Evolutionary conservation across 2,329 filamentous ascomycete species (phyloP).

Genomic region (Beauveria australis): DNA sequence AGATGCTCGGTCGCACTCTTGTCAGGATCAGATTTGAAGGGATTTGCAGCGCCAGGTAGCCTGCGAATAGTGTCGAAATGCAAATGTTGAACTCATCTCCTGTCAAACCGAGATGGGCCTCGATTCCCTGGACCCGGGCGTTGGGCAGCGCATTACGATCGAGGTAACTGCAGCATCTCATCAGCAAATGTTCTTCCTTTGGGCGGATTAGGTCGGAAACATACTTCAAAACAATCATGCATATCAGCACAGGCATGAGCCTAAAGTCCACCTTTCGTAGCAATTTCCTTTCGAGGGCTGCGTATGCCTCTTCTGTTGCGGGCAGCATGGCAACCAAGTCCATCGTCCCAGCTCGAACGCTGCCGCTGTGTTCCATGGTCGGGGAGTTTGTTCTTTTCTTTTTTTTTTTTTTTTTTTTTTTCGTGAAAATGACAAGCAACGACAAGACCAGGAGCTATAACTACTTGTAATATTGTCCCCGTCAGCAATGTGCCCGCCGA

Average conservation of each 20-base stretch:
- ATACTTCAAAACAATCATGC: slow-evolving; percentile 46
- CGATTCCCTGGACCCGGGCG: slow-evolving; percentile 40
- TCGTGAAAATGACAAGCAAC: too few relatives aligned
- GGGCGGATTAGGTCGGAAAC: background rate
- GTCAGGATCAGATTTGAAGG: slow-evolving; percentile 53
- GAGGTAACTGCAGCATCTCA: slow-evolving; percentile 22
- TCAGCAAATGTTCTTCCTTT: background rate
- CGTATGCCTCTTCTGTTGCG: background rate
- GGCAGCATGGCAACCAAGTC: background rate
- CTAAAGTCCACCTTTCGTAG: slow-evolving; percentile 44
- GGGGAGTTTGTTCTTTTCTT: too few relatives aligned
- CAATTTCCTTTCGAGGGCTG: slow-evolving; percentile 22
- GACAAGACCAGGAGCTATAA: too few relatives aligned
- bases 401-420: too few relatives aligned
- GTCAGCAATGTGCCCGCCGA: too few relatives aligned
- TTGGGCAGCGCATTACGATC: slow-evolving; percentile 36
- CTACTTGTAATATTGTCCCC: too few relatives aligned
- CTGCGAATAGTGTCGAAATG: slow-evolving; percentile 53
- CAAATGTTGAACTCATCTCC: slow-evolving; percentile 52
- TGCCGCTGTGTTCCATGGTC: background rate
- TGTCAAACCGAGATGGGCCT: slow-evolving; percentile 46
- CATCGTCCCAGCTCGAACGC: background rate
- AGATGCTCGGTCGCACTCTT: slow-evolving; percentile 42
- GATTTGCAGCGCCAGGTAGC: slow-evolving; percentile 54
- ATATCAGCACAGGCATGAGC: slow-evolving; percentile 43